These are phyloP conservation scores for Mycotypha africana DNA, from an alignment of 371 early-diverging fungal genomes.

Conservation along the genomic window DNA sequence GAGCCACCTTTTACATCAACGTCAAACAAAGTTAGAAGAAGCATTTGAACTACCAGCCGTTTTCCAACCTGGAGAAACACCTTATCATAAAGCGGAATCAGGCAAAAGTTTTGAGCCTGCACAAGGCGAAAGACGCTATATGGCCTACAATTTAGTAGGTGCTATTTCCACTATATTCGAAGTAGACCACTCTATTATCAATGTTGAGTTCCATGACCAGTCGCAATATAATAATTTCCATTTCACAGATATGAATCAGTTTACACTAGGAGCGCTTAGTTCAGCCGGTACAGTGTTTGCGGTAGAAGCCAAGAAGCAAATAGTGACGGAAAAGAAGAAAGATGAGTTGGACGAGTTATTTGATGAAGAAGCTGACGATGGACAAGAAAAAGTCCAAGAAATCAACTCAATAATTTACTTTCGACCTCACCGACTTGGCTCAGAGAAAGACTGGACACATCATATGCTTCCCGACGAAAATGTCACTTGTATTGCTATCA, in stretches of 20 bases:
- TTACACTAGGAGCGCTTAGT: slow-evolving; percentile 69
- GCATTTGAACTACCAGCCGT: slow-evolving; percentile 24
- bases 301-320: slow-evolving; percentile 41
- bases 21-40: slow-evolving; percentile 3
- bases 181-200: slow-evolving; percentile 64
- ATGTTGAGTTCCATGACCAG: slow-evolving; percentile 87
- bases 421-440: slow-evolving; percentile 17
- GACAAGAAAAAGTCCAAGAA: slow-evolving; percentile 16
- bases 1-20: neutral
- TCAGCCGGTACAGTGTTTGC: slow-evolving; percentile 73
- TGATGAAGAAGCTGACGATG: slow-evolving; percentile 14
- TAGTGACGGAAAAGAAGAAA: slow-evolving; percentile 1
- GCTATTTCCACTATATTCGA: slow-evolving; percentile 69
- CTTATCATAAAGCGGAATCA: slow-evolving; percentile 20
- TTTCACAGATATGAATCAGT: slow-evolving; percentile 74
- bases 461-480: slow-evolving; percentile 64
- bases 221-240: slow-evolving; percentile 68
- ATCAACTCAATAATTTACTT: slow-evolving; percentile 53
- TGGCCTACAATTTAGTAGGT: slow-evolving; percentile 81
- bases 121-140: slow-evolving; percentile 60
- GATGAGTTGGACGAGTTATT: slow-evolving; percentile 14
- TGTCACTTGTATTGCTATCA: slow-evolving; percentile 66
- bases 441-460: slow-evolving; percentile 77
- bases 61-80: slow-evolving; percentile 60
- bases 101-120: slow-evolving; percentile 24